Base-by-base conservation (phyloP, 805 yeast species). In the Zygosaccharomyces lentus region DNA sequence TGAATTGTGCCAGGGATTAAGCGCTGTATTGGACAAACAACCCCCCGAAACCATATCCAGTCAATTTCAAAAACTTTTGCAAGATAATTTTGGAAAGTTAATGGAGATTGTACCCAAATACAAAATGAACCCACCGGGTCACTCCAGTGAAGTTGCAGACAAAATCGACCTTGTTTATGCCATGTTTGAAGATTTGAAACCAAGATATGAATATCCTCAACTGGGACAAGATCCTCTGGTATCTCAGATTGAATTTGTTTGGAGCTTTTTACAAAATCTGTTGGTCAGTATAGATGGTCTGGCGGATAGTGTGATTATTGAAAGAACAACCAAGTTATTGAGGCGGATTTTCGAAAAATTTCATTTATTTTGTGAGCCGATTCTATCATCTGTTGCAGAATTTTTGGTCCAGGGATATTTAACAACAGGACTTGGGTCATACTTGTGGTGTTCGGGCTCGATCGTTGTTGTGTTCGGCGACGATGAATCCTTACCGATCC, bases 1-100 rank as follows among this genome's bases (percentile, higher is more conserved):
- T 59, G 95, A 90, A 60, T 76, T 90, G 40, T 81, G 90, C 13
- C 95, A 90, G 63, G 99, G 98, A 30, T 74, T 93, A 49, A 90
- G 95, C 4, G 87, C 88, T 52, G 84, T 93, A 35, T 73, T 93
- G 41, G 74, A 75, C 41, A 79, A 81, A 41, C 82, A 81, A 50
- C 74, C 79, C 6, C 69, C 69, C 19, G 78, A 74, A 10, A 74
- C 74, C 46, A 67, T 84, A 1, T 68, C 82, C 2, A 72, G 74
- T 44, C 74, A 81, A 70, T 87, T 90, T 58, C 73, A 87, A 64
- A 73, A 73, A 36, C 86, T 95, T 9, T 75, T 87, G 6, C 62
- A 84, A 35, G 74, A 72, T 17, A 73, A 69, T 45, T 64, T 82
- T 29, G 56, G 66, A 25, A 55, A 49, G 25, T 45, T 61, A 9